These are phyloP conservation scores for Phytophthora rubi DNA, from an alignment of 352 stramenopile species.

Conservation along the genomic window DNA sequence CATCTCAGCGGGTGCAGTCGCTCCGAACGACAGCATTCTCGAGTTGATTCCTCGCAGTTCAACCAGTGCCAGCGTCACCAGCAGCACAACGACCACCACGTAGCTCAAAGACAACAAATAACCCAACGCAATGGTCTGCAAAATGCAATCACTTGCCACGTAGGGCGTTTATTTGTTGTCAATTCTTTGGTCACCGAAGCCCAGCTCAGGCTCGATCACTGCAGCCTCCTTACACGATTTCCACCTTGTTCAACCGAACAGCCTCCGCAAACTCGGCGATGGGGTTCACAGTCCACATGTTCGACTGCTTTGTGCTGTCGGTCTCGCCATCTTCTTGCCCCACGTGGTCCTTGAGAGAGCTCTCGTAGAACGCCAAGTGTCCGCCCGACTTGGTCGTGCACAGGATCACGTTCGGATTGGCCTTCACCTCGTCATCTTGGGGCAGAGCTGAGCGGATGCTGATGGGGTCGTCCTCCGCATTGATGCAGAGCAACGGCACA, in stretches of 20 bases:
- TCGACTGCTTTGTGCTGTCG: slow-evolving; percentile 6
- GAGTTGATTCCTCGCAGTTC: slow-evolving; percentile 25
- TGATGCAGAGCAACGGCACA: slow-evolving; percentile 72
- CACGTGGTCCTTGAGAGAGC: slow-evolving; percentile 19
- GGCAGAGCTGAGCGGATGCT: slow-evolving; percentile 48
- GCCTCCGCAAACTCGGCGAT: slow-evolving; percentile 66
- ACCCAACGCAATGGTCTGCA: neutral
- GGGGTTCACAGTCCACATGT: slow-evolving; percentile 56
- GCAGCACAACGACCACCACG: slow-evolving; percentile 4
- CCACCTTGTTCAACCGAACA: slow-evolving; percentile 37
- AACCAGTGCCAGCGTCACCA: slow-evolving; percentile 1
- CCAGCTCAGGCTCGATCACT: neutral
- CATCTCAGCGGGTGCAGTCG: neutral
- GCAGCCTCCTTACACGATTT: slow-evolving; percentile 7
- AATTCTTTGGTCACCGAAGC: neutral
- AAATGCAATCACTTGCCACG: neutral
- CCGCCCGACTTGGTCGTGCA: slow-evolving; percentile 67
- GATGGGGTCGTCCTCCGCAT: slow-evolving; percentile 70
- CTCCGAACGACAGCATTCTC: slow-evolving; percentile 29
- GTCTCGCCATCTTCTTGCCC: slow-evolving; percentile 18
- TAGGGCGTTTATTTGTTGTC: slow-evolving; percentile 7
- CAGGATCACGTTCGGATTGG: slow-evolving; percentile 71
- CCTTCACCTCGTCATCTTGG: slow-evolving; percentile 33
- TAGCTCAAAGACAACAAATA: neutral
- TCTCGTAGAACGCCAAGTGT: slow-evolving; percentile 77